Evolutionary conservation across 2,329 filamentous ascomycete species (phyloP).

Genomic region (Fusarium neocosmosporiellum): DNA sequence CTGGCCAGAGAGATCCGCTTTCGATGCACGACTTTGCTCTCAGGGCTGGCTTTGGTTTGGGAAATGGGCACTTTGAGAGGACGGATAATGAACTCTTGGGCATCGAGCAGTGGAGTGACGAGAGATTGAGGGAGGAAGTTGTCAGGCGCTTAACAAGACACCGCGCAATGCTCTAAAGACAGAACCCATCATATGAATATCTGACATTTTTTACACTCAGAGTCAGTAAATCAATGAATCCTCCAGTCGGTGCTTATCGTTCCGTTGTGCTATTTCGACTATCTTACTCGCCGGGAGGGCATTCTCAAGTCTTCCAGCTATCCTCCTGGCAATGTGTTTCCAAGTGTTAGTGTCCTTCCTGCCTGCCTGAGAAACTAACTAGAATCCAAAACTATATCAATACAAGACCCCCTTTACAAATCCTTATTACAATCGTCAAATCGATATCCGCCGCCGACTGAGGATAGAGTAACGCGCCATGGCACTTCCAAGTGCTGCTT

Average conservation of each 20-base stretch:
- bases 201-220: too few relatives aligned
- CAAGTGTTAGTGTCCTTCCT: too few relatives aligned
- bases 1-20: background rate
- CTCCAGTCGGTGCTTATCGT: too few relatives aligned
- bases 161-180: fast-evolving
- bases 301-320: too few relatives aligned
- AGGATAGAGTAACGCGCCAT: background rate
- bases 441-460: background rate
- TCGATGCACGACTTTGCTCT: background rate
- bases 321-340: too few relatives aligned
- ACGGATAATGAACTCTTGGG: background rate
- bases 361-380: background rate
- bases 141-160: background rate
- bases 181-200: background rate
- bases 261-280: too few relatives aligned
- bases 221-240: too few relatives aligned
- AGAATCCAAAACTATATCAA: background rate
- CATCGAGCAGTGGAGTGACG: background rate
- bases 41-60: slow-evolving; percentile 4
- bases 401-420: too few relatives aligned
- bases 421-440: background rate
- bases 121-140: background rate
- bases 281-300: too few relatives aligned
- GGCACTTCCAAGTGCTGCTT: background rate
- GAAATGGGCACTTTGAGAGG: background rate